A percentile compares a stretch with the other conserved stretches of the same genome.
These are phyloP conservation scores for Forsythia viridissima DNA, from an alignment of 257 asterid species.

Conservation along the genomic window DNA sequence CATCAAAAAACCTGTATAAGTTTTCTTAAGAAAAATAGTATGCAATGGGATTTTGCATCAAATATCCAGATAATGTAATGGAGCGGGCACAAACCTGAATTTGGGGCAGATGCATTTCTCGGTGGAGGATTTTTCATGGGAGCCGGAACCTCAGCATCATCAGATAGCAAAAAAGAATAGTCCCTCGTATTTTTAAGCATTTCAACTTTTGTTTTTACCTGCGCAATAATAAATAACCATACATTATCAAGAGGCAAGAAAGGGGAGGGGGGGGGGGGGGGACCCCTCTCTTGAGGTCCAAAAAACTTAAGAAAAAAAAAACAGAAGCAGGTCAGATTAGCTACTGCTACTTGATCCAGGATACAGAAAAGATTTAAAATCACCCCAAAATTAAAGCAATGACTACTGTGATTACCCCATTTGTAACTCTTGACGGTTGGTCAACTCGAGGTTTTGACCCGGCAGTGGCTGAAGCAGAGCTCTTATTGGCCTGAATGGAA, in stretches of 20 bases:
- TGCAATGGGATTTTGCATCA: conserved; percentile 24
- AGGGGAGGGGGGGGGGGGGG: background rate
- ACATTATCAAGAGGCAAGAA: conserved; percentile 21
- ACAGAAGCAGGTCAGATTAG: background rate
- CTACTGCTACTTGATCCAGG: background rate
- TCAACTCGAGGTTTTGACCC: conserved; percentile 45
- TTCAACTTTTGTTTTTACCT: conserved; percentile 69
- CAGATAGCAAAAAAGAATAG: conserved; percentile 82
- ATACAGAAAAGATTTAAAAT: background rate
- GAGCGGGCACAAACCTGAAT: conserved; percentile 61
- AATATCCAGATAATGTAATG: conserved; percentile 29
- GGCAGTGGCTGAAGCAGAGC: conserved; percentile 41
- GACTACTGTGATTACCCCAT: conserved; percentile 47
- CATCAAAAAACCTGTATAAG: conserved; percentile 78
- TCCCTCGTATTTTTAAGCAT: conserved; percentile 80
- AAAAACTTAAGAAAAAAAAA: background rate
- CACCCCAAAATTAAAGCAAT: background rate
- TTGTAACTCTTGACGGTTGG: conserved; percentile 44
- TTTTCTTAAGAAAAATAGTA: conserved; percentile 46
- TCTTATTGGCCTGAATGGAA: conserved; percentile 55
- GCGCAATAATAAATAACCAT: conserved; percentile 24
- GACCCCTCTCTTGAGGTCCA: background rate
- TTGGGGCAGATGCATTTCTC: conserved; percentile 50
- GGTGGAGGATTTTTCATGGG: conserved; percentile 50
- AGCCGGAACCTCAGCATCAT: conserved; percentile 73